Conservation (phyloP, 768 basidiomycete genomes). For the Neoboletus subvelutipes region DNA sequence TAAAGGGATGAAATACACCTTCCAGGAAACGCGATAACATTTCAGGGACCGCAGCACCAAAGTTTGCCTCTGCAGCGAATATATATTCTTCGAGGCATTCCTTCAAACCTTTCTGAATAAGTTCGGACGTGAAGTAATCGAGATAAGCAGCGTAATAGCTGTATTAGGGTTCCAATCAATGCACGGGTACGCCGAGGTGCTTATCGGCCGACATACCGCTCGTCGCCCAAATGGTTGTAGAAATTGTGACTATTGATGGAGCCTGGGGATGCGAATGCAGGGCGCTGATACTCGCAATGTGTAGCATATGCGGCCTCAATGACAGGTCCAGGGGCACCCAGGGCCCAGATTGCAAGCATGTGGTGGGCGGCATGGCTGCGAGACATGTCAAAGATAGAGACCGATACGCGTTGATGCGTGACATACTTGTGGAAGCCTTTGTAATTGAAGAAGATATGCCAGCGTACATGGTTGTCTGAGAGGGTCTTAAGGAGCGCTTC, state of each 20-base stretch:
- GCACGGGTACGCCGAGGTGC: neutral
- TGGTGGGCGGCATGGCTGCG: constrained; percentile 58
- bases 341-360: constrained; percentile 54
- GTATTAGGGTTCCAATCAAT: neutral
- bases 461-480: constrained; percentile 50
- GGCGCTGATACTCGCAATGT: constrained; percentile 39
- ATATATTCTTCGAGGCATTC: constrained; percentile 55
- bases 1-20: constrained; percentile 63
- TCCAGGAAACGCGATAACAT: constrained; percentile 59
- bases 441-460: constrained; percentile 55
- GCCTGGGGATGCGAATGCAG: constrained; percentile 32
- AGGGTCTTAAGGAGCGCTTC: constrained; percentile 40
- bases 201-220: constrained; percentile 37
- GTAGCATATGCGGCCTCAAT: constrained; percentile 43
- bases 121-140: constrained; percentile 48
- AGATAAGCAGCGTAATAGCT: constrained; percentile 64
- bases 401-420: neutral
- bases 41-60: constrained; percentile 22
- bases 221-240: constrained; percentile 55
- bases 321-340: constrained; percentile 50
- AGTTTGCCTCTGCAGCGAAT: constrained; percentile 51
- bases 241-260: constrained; percentile 41
- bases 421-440: constrained; percentile 34
- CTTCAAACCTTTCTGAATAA: constrained; percentile 42
- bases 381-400: constrained; percentile 17